Conservation (phyloP, 2,329 filamentous ascomycete genomes). For the Penicillium freii region DNA sequence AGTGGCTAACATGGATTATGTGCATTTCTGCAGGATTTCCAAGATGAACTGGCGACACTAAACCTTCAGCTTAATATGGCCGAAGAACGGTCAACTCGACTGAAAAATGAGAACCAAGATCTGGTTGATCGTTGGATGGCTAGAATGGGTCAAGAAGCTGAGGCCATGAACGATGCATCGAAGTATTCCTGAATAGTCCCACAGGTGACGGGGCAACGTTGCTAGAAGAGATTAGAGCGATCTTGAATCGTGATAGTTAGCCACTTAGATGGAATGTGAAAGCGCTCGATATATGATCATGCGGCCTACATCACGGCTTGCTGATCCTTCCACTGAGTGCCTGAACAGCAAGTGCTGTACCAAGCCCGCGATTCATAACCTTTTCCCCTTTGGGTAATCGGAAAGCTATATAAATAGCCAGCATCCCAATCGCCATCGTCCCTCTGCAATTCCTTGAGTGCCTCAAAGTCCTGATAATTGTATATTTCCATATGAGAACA, state of each 20-base stretch:
- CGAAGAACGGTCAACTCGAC: conserved; percentile 69
- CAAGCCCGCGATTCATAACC: neutral
- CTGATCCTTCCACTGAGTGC: neutral
- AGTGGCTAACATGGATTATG: conserved; percentile 8
- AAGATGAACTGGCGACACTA: conserved; percentile 87
- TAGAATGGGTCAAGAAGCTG: conserved; percentile 79
- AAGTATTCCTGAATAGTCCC: conserved; percentile 41
- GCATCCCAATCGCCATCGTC: neutral
- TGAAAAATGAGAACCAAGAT: conserved; percentile 81
- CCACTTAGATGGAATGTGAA: neutral
- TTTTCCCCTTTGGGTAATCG: neutral
- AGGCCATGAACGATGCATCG: conserved; percentile 71
- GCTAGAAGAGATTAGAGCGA: neutral
- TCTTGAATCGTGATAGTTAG: neutral
- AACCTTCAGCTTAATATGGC: conserved; percentile 85
- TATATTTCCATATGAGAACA: neutral
- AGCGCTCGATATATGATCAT: neutral
- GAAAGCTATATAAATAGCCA: neutral
- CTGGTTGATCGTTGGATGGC: conserved; percentile 90
- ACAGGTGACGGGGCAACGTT: neutral
- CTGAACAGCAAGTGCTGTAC: neutral
- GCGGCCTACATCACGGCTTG: neutral
- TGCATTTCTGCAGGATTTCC: conserved; percentile 60
- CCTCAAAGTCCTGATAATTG: neutral
- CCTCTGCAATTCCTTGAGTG: neutral